These are phyloP conservation scores for Trichoderma brevicompactum DNA, from an alignment of 2,329 filamentous ascomycete genomes.

Conservation along the genomic window DNA sequence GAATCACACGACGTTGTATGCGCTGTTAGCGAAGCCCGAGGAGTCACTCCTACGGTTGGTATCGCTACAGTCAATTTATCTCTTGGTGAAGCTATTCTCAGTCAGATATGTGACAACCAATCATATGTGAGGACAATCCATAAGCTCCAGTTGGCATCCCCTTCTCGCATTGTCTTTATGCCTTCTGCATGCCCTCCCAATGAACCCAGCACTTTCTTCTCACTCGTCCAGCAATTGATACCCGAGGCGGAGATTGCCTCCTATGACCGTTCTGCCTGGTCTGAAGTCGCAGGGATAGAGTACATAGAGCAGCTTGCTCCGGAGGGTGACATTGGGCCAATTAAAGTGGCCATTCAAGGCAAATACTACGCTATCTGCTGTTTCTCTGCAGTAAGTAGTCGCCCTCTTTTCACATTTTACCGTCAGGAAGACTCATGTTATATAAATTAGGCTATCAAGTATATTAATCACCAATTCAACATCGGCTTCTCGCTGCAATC, in stretches of 20 bases:
- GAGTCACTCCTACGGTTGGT: slow-evolving; percentile 81
- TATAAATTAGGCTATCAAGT: slow-evolving; percentile 70
- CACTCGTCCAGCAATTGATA: slow-evolving; percentile 68
- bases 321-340: slow-evolving; percentile 75
- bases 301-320: slow-evolving; percentile 82
- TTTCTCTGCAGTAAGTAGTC: slow-evolving; percentile 73
- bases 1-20: slow-evolving; percentile 78
- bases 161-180: slow-evolving; percentile 79
- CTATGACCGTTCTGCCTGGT: slow-evolving; percentile 81
- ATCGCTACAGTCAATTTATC: slow-evolving; percentile 86
- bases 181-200: slow-evolving; percentile 68
- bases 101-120: slow-evolving; percentile 90
- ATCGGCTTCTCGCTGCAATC: slow-evolving; percentile 77
- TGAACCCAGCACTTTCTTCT: slow-evolving; percentile 72
- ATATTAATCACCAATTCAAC: slow-evolving; percentile 71
- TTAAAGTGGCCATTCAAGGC: slow-evolving; percentile 78
- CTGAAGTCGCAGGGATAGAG: slow-evolving; percentile 75
- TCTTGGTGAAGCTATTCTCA: slow-evolving; percentile 81
- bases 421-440: neutral
- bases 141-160: slow-evolving; percentile 80
- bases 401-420: neutral
- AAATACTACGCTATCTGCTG: slow-evolving; percentile 86
- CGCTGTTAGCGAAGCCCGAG: slow-evolving; percentile 85
- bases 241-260: slow-evolving; percentile 44
- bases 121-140: slow-evolving; percentile 88